Percentiles rank a stretch among this genome's conserved stretches.
Evolutionary conservation across 2,329 filamentous ascomycete species (phyloP).

Genomic region (Hysterium pulicare): DNA sequence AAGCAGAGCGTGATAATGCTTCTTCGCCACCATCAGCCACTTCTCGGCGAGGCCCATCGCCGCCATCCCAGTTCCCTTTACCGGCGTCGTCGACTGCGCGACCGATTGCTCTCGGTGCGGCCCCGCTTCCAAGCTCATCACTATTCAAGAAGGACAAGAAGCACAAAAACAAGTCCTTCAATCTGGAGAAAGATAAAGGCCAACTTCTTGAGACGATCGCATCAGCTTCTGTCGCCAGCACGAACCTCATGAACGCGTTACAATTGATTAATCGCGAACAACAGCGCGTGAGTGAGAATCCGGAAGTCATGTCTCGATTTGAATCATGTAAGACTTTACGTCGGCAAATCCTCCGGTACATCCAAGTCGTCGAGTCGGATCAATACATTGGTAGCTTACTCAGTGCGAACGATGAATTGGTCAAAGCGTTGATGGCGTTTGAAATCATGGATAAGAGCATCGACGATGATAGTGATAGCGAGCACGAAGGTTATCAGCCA

Average conservation of each 20-base stretch:
- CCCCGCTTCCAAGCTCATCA: slow-evolving; percentile 49
- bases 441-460: slow-evolving; percentile 89
- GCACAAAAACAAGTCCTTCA: slow-evolving; percentile 64
- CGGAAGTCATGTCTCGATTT: slow-evolving; percentile 70
- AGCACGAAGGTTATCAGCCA: slow-evolving; percentile 48
- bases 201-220: slow-evolving; percentile 86
- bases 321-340: slow-evolving; percentile 83
- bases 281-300: slow-evolving; percentile 83
- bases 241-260: slow-evolving; percentile 80
- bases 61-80: slow-evolving; percentile 18
- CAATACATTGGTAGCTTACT: slow-evolving; percentile 89
- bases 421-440: slow-evolving; percentile 87
- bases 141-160: slow-evolving; percentile 53
- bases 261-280: slow-evolving; percentile 88
- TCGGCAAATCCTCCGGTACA: slow-evolving; percentile 83
- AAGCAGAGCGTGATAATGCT: slow-evolving; percentile 61
- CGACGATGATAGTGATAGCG: slow-evolving; percentile 66
- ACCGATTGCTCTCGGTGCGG: slow-evolving; percentile 25
- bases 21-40: slow-evolving; percentile 28
- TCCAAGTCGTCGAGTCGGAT: slow-evolving; percentile 84
- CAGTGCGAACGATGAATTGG: slow-evolving; percentile 93
- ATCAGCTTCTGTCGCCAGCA: slow-evolving; percentile 84
- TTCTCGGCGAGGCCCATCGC: slow-evolving; percentile 21
- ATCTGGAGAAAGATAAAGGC: slow-evolving; percentile 81
- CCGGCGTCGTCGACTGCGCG: slow-evolving; percentile 26